Conservation (phyloP, 164 flowering plant genomes). For the Vitis riparia region DNA sequence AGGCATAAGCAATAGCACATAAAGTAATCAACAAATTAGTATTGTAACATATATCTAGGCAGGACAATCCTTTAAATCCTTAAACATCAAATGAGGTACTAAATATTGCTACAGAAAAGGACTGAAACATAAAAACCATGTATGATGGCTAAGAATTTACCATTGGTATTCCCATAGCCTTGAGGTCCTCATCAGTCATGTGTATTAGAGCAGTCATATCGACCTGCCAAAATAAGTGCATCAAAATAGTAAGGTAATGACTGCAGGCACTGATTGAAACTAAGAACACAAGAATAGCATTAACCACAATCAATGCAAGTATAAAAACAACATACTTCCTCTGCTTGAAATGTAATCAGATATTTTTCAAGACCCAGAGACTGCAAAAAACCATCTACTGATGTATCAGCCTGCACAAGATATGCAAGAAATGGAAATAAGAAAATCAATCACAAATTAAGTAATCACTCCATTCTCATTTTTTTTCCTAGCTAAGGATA, state of each 20-base stretch:
- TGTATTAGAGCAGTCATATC: slow-evolving; percentile 90
- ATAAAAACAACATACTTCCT: slow-evolving; percentile 59
- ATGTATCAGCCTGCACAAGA: slow-evolving; percentile 54
- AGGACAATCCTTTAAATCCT: background rate
- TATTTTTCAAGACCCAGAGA: slow-evolving; percentile 94
- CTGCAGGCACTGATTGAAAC: background rate
- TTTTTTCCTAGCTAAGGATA: no score
- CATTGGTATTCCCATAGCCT: slow-evolving; percentile 93
- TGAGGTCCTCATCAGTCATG: slow-evolving; percentile 91
- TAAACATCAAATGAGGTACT: background rate
- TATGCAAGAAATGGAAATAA: slow-evolving; percentile 1
- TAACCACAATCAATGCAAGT: background rate
- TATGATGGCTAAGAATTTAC: slow-evolving; percentile 29
- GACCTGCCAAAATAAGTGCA: slow-evolving; percentile 35
- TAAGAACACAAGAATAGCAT: no score
- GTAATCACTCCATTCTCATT: background rate
- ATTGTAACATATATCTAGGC: background rate
- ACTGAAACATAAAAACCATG: background rate
- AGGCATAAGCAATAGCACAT: no score
- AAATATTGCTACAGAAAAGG: background rate
- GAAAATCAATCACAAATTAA: background rate
- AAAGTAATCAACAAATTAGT: background rate
- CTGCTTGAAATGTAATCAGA: slow-evolving; percentile 78
- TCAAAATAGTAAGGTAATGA: slow-evolving; percentile 1
- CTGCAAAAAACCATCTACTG: slow-evolving; percentile 70